Conservation (phyloP, 352 stramenopile genomes). For the Globisporangium heterothallicum region DNA sequence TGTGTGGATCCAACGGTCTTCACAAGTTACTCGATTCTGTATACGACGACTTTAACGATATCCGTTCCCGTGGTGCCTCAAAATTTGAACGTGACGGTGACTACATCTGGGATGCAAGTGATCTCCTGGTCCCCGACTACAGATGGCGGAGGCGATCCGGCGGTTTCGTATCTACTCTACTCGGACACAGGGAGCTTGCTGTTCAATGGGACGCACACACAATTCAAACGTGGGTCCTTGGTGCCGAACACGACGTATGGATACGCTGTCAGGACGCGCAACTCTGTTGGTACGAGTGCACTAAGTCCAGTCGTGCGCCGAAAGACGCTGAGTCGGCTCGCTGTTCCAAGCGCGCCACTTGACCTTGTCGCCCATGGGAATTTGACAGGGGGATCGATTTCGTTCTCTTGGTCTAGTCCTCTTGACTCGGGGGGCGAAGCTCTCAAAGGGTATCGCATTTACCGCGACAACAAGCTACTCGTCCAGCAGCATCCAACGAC, state of each 20-base stretch:
- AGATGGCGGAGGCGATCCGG: slow-evolving; percentile 30
- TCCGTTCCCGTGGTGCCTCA: slow-evolving; percentile 31
- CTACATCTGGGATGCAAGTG: slow-evolving; percentile 37
- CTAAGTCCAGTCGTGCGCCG: slow-evolving; percentile 14
- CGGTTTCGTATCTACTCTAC: slow-evolving; percentile 33
- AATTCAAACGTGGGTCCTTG: slow-evolving; percentile 29
- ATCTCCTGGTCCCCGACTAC: slow-evolving; percentile 33
- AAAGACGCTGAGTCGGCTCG: slow-evolving; percentile 17
- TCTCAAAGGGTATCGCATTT: slow-evolving; percentile 36
- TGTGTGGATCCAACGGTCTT: slow-evolving; percentile 26
- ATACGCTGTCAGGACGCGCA: slow-evolving; percentile 37
- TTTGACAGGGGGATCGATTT: slow-evolving; percentile 35
- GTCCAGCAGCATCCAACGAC: slow-evolving; percentile 5
- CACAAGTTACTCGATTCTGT: slow-evolving; percentile 25
- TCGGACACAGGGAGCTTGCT: slow-evolving; percentile 21
- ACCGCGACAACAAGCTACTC: slow-evolving; percentile 19
- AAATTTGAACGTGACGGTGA: slow-evolving; percentile 20
- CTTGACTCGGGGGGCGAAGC: slow-evolving; percentile 37
- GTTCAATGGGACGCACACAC: slow-evolving; percentile 36
- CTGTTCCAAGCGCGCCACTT: slow-evolving; percentile 25
- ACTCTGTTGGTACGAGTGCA: slow-evolving; percentile 32
- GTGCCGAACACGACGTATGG: slow-evolving; percentile 34
- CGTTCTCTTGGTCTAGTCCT: slow-evolving; percentile 31
- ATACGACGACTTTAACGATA: slow-evolving; percentile 23
- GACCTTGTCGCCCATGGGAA: slow-evolving; percentile 5